Evolutionary conservation across 176 grass and related monocot species (phyloP).

Genomic region (Puya raimondii): DNA sequence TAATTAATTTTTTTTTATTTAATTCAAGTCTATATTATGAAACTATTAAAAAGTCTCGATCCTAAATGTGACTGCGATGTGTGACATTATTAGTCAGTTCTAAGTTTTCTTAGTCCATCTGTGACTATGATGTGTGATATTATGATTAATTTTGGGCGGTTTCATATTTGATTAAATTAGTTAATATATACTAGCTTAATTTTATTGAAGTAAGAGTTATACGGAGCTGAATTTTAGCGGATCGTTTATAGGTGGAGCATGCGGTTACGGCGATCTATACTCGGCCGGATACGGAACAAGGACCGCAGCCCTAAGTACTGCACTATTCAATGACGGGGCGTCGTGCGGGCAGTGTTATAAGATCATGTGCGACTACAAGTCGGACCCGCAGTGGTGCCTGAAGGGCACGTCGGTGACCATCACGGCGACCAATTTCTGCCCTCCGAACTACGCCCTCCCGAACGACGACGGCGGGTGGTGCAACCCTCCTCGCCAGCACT

Average conservation of each 20-base stretch:
- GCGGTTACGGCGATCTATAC: conserved; percentile 19
- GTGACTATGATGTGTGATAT: too few relatives aligned
- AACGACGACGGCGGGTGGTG: conserved; percentile 24
- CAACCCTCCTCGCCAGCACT: conserved; percentile 24
- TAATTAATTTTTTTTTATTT: too few relatives aligned
- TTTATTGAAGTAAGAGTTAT: too few relatives aligned
- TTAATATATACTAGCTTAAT: too few relatives aligned
- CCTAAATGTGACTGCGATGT: too few relatives aligned
- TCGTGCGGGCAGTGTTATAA: conserved; percentile 19
- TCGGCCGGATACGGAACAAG: conserved; percentile 10
- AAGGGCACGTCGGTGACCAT: conserved; percentile 15
- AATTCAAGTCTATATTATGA: too few relatives aligned
- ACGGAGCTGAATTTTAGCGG: neutral
- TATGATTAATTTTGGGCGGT: too few relatives aligned
- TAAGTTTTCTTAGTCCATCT: too few relatives aligned
- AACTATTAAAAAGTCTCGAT: too few relatives aligned
- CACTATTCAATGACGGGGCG: conserved; percentile 2
- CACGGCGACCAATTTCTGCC: conserved; percentile 26
- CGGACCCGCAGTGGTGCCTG: conserved; percentile 11
- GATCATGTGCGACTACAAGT: conserved; percentile 14
- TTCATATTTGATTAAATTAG: too few relatives aligned
- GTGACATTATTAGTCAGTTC: too few relatives aligned
- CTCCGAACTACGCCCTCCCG: conserved; percentile 16
- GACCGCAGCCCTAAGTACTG: conserved; percentile 18
- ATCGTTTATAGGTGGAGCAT: conserved; percentile 11